Percentiles rank a stretch among this genome's conserved stretches.
These are phyloP conservation scores for Mycena rosella DNA, from an alignment of 768 basidiomycete species.

Conservation along the genomic window DNA sequence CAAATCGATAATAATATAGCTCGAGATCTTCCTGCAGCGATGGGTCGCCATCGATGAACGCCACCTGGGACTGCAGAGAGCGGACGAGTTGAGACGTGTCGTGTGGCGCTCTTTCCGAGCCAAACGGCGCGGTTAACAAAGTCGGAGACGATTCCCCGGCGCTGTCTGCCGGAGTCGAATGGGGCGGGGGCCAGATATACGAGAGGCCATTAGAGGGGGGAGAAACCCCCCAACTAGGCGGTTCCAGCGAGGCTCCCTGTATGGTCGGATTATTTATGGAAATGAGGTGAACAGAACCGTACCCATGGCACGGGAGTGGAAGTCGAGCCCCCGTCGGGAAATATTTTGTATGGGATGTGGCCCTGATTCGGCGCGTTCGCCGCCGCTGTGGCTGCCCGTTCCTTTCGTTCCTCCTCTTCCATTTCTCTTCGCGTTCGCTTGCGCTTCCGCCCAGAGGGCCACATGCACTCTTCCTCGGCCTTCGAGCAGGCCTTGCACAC, in stretches of 20 bases:
- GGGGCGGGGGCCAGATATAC: neutral
- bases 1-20: slow-evolving; percentile 32
- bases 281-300: neutral
- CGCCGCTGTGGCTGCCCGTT: slow-evolving; percentile 7
- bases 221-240: neutral
- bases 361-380: neutral
- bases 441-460: slow-evolving; percentile 25
- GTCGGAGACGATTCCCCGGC: neutral
- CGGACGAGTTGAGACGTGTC: slow-evolving; percentile 11
- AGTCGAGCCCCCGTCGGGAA: neutral
- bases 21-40: slow-evolving; percentile 24
- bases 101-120: neutral
- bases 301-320: neutral
- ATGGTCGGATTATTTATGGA: neutral
- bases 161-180: neutral
- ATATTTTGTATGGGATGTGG: neutral
- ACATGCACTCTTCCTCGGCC: slow-evolving; percentile 28
- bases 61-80: slow-evolving; percentile 26
- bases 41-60: slow-evolving; percentile 30
- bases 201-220: neutral
- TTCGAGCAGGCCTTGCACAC: slow-evolving; percentile 27
- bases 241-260: neutral
- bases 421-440: slow-evolving; percentile 31
- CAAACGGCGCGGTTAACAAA: neutral
- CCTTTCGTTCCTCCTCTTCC: slow-evolving; percentile 29